Conservation (phyloP, 2,329 filamentous ascomycete species). For the Periconia macrospinosa region DNA sequence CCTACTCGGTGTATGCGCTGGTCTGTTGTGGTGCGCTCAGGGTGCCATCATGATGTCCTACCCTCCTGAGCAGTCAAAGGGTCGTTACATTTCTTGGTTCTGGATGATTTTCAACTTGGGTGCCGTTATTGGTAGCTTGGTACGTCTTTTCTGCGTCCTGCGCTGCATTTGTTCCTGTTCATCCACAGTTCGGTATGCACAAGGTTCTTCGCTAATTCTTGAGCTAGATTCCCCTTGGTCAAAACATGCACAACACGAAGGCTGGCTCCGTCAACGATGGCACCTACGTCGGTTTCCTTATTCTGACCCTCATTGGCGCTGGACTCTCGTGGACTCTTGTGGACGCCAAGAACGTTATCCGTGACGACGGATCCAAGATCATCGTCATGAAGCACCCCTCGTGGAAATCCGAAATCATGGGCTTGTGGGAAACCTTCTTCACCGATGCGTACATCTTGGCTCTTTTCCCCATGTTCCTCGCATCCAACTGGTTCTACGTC, state of each 20-base stretch:
- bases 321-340: constrained; percentile 69
- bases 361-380: constrained; percentile 75
- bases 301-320: constrained; percentile 77
- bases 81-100: constrained; percentile 86
- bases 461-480: constrained; percentile 81
- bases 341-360: constrained; percentile 72
- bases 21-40: constrained; percentile 80
- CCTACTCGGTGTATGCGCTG: constrained; percentile 76
- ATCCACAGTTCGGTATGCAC: too few species aligned
- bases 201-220: neutral
- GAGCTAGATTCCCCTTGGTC: constrained; percentile 66
- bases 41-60: constrained; percentile 91
- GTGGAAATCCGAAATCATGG: constrained; percentile 77
- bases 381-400: constrained; percentile 90
- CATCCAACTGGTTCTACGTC: constrained; percentile 78
- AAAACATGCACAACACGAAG: constrained; percentile 65
- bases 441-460: constrained; percentile 73
- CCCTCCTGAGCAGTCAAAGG: constrained; percentile 78
- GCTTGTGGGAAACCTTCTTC: constrained; percentile 72
- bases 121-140: constrained; percentile 79
- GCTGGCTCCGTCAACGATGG: constrained; percentile 65
- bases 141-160: constrained; percentile 44
- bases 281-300: constrained; percentile 85
- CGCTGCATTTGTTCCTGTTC: too few species aligned
- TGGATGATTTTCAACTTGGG: constrained; percentile 96